Base-by-base conservation (phyloP, 1,139 yeast species). In the Candida dubliniensis region DNA sequence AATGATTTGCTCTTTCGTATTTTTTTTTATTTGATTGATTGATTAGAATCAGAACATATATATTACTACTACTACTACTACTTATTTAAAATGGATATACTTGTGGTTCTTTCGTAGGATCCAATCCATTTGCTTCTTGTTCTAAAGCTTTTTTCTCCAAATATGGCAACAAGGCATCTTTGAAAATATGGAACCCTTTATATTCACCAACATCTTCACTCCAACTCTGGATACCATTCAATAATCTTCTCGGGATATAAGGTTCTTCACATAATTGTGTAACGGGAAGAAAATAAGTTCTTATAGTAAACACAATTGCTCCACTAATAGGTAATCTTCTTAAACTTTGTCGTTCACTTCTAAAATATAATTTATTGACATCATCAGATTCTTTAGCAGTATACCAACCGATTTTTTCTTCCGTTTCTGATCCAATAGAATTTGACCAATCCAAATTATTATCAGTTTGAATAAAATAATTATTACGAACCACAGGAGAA, bases 321-420 rank as follows among this genome's bases (percentile, higher is more conserved):
- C 83, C 79, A 2, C 81, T 62, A 44, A 71, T 70, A 8, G 91
- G 89, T 47, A 85, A 66, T 55, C 87, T 74, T 47, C 90, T 75
- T 46, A 85, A 68, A 39, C 86, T 75, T 59, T 85, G 93, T 53
- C 89, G 70, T 58, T 84, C 90, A 38, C 85, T 79, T 54, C 90
- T 69, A 59, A 76, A 81, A 60, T 71, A 77, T 33, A 82, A 61
- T 48, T 73, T 70, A 13, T 62, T 63, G 7, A 79, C 59, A 35
- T 68, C 71, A 0, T 57, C 59, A 2, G 85, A 84, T 10, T 64
- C 61, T n/a, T 61, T 54, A 1, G 87, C 85, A 0, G 87, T 77
- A 58, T 76, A 69, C 84, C 85, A 75, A 33, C 82, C 82, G 24
- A 80, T 80, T n/a, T 61, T 64, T 9, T 69, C 72, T 12, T 61